Conservation (phyloP, 805 yeast species). For the Kodamaea laetipori region DNA sequence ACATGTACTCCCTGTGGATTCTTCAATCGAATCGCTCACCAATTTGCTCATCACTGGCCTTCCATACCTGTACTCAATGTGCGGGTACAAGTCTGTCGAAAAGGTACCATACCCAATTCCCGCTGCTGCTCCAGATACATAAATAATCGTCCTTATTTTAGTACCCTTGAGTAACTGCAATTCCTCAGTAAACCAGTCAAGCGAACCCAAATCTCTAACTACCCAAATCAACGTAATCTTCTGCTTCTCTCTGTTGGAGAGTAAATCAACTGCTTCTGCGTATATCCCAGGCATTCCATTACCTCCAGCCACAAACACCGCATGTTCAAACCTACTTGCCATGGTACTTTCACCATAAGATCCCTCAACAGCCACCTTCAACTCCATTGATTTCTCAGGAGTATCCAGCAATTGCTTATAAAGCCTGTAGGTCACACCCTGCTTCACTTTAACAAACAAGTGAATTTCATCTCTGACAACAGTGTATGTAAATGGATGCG, state of each 20-base stretch:
- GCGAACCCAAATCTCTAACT: conserved; percentile 51
- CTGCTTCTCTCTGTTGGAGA: conserved; percentile 9
- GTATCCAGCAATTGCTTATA: conserved; percentile 30
- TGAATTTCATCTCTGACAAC: conserved; percentile 22
- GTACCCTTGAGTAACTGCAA: conserved; percentile 27
- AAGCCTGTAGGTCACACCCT: conserved; percentile 33
- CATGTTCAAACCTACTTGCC: conserved; percentile 48
- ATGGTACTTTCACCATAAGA: conserved; percentile 58
- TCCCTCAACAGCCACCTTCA: conserved; percentile 57
- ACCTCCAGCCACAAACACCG: conserved; percentile 62
- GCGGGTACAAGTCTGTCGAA: conserved; percentile 25
- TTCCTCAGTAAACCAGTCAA: conserved; percentile 54
- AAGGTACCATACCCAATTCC: conserved; percentile 6
- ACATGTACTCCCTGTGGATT: conserved; percentile 20
- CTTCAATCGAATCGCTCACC: conserved; percentile 13
- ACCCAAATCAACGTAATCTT: conserved; percentile 60
- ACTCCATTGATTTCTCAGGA: conserved; percentile 30
- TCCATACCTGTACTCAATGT: conserved; percentile 44
- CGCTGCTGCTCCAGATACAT: conserved; percentile 10
- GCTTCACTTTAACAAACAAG: conserved; percentile 27
- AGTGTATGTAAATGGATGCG: conserved; percentile 33
- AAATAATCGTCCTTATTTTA: conserved; percentile 33
- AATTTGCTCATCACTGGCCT: conserved; percentile 14
- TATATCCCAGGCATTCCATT: conserved; percentile 63
- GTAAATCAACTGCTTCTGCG: conserved; percentile 37